These are phyloP conservation scores for Aureobasidium sp. DNA, from an alignment of 2,329 filamentous ascomycete genomes.

Conservation along the genomic window DNA sequence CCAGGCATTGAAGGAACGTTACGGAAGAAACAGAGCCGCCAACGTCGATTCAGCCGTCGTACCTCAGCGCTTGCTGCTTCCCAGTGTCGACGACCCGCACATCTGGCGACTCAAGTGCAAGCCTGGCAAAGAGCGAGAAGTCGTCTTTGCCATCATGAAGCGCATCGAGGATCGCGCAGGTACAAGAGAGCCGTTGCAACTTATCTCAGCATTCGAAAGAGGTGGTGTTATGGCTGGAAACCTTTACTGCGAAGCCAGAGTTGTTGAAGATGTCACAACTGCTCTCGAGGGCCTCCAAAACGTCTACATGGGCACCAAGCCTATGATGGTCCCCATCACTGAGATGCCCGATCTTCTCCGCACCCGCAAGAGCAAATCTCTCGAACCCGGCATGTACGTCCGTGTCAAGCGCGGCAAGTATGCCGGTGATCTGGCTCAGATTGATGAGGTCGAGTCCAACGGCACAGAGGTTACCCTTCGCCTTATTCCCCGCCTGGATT, in stretches of 20 bases:
- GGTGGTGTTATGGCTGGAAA: slow-evolving; percentile 85
- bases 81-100: slow-evolving; percentile 87
- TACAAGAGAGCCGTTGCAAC: slow-evolving; percentile 70
- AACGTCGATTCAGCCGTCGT: slow-evolving; percentile 66
- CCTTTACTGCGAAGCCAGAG: slow-evolving; percentile 86
- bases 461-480: slow-evolving; percentile 80
- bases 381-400: slow-evolving; percentile 86
- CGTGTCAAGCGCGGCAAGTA: slow-evolving; percentile 78
- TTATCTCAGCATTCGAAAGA: slow-evolving; percentile 87
- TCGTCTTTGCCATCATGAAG: slow-evolving; percentile 80
- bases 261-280: slow-evolving; percentile 74
- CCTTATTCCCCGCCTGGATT: slow-evolving; percentile 85
- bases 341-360: slow-evolving; percentile 96
- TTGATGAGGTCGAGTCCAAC: slow-evolving; percentile 87
- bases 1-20: slow-evolving; percentile 75
- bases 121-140: slow-evolving; percentile 89
- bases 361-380: slow-evolving; percentile 73
- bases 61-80: slow-evolving; percentile 76
- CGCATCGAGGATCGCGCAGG: slow-evolving; percentile 71
- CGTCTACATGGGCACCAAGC: slow-evolving; percentile 79
- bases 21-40: slow-evolving; percentile 61
- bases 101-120: slow-evolving; percentile 94
- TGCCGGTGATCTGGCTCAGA: slow-evolving; percentile 79
- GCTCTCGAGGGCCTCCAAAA: slow-evolving; percentile 79
- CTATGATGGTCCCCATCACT: slow-evolving; percentile 85